A percentile compares a stretch with the other conserved stretches of the same genome.
Conservation (phyloP, 108 stramenopile genomes). For the Cyclotella baltica region DNA sequence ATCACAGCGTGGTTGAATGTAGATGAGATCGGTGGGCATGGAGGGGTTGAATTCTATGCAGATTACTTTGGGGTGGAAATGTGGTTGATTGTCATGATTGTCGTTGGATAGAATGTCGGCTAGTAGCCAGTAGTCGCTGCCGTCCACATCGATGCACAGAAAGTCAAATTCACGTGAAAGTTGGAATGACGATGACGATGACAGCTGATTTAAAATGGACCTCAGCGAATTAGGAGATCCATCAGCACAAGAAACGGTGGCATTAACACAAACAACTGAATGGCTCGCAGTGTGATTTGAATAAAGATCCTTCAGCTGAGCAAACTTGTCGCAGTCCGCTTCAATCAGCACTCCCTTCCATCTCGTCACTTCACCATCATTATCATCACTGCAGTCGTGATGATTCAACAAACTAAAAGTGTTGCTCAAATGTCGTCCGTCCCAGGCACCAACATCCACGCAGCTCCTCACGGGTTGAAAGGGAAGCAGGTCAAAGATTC, state of each 20-base stretch:
- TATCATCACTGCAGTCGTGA: not conserved
- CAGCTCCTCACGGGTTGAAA: conserved; percentile 47
- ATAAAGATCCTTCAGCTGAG: conserved; percentile 60
- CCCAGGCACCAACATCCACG: conserved; percentile 91
- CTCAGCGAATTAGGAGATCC: conserved; percentile 22
- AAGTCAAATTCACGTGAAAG: conserved; percentile 70
- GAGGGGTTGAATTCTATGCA: conserved; percentile 88
- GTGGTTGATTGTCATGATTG: conserved; percentile 1
- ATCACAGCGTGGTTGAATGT: conserved; percentile 67
- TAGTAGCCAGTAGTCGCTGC: conserved; percentile 81
- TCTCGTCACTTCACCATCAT: not conserved
- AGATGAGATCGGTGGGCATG: conserved; percentile 81
- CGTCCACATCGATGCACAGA: conserved; percentile 84
- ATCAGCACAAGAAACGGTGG: conserved; percentile 32
- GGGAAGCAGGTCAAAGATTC: conserved; percentile 62
- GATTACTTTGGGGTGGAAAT: conserved; percentile 61
- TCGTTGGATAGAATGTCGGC: conserved; percentile 44
- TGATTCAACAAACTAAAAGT: conserved; percentile 65
- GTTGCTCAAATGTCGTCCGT: conserved; percentile 83
- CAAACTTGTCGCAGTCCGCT: conserved; percentile 68
- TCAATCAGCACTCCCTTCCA: conserved; percentile 83
- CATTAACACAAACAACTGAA: conserved; percentile 34
- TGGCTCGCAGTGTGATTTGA: conserved; percentile 54
- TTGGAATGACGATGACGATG: too few species aligned
- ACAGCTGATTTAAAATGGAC: conserved; percentile 18